A percentile compares a stretch with the other conserved stretches of the same genome.
These are phyloP conservation scores for Kodamaea sp. DNA, from an alignment of 1,139 yeast genomes.

Conservation along the genomic window DNA sequence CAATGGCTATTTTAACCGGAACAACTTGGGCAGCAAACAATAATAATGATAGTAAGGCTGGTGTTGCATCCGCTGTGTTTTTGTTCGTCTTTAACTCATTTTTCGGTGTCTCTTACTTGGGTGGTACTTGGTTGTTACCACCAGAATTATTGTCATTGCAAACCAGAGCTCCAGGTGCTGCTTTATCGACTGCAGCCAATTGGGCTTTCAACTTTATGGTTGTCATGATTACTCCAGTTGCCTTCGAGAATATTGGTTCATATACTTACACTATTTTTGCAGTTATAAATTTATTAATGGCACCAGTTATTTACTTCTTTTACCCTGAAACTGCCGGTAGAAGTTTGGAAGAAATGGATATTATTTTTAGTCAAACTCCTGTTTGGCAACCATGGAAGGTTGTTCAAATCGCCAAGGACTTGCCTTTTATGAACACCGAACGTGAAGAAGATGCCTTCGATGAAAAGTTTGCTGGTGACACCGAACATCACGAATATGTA, in stretches of 20 bases:
- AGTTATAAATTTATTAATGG: constrained; percentile 42
- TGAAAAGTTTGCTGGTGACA: constrained; percentile 5
- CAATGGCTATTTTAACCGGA: constrained; percentile 31
- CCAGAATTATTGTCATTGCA: constrained; percentile 33
- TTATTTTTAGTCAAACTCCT: constrained; percentile 47
- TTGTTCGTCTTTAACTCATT: constrained; percentile 36
- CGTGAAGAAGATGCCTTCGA: constrained; percentile 12
- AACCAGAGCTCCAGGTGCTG: constrained; percentile 35
- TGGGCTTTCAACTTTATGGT: constrained; percentile 36
- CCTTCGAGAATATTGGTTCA: constrained; percentile 29
- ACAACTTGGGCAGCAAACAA: constrained; percentile 27
- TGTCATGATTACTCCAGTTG: constrained; percentile 37
- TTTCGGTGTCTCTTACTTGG: constrained; percentile 31
- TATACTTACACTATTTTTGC: constrained; percentile 36
- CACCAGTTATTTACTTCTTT: constrained; percentile 52
- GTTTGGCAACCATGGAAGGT: constrained; percentile 35
- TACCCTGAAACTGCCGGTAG: constrained; percentile 62
- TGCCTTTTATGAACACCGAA: constrained; percentile 29
- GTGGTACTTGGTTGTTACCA: constrained; percentile 27
- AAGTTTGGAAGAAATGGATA: constrained; percentile 59
- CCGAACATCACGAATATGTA: constrained; percentile 2
- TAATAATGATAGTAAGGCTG: constrained; percentile 9
- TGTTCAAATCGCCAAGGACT: constrained; percentile 32
- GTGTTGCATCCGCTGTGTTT: constrained; percentile 36
- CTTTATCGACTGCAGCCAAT: constrained; percentile 35